Percentiles rank a stretch among this genome's conserved stretches.
Evolutionary conservation across 805 yeast species (phyloP).

Genomic region (Spathaspora boniae): DNA sequence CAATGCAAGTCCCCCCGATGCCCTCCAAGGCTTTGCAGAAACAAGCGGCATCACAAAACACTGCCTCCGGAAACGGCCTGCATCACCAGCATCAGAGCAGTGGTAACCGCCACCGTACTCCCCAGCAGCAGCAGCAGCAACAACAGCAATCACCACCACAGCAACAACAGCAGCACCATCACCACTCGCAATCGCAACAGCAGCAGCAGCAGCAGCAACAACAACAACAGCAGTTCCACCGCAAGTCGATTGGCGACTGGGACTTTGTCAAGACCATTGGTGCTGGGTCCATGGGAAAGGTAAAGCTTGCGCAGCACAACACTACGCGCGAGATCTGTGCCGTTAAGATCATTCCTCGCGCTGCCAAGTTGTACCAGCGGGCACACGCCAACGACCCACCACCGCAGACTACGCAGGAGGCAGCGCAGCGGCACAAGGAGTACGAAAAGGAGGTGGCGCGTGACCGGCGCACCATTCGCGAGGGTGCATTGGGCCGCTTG

Average conservation of each 20-base stretch:
- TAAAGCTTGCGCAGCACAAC: slow-evolving; percentile 85
- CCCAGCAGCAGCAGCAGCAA: slow-evolving; percentile 1
- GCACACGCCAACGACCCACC: slow-evolving; percentile 70
- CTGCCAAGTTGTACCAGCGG: slow-evolving; percentile 71
- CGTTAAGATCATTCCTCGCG: slow-evolving; percentile 89
- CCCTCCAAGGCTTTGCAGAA: no score
- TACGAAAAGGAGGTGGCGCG: slow-evolving; percentile 81
- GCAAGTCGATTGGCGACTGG: slow-evolving; percentile 95
- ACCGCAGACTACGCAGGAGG: slow-evolving; percentile 55
- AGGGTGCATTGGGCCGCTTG: slow-evolving; percentile 89
- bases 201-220: slow-evolving; percentile 9
- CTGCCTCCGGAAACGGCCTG: slow-evolving; percentile 8
- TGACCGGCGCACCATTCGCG: slow-evolving; percentile 89
- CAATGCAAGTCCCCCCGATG: slow-evolving; percentile 4
- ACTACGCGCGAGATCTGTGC: slow-evolving; percentile 82
- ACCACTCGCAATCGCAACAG: slow-evolving; percentile 10
- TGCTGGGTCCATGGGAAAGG: slow-evolving; percentile 99
- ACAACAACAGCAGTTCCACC: slow-evolving; percentile 56
- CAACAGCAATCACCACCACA: background rate
- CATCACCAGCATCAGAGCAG: no score
- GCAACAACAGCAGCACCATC: slow-evolving; percentile 12
- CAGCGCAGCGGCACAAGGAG: slow-evolving; percentile 61
- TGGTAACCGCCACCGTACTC: background rate
- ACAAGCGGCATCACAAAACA: no score
- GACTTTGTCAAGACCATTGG: slow-evolving; percentile 92